These are phyloP conservation scores for Trebouxiophyceae sp. DNA, from an alignment of 163 green algal genomes.

Conservation along the genomic window DNA sequence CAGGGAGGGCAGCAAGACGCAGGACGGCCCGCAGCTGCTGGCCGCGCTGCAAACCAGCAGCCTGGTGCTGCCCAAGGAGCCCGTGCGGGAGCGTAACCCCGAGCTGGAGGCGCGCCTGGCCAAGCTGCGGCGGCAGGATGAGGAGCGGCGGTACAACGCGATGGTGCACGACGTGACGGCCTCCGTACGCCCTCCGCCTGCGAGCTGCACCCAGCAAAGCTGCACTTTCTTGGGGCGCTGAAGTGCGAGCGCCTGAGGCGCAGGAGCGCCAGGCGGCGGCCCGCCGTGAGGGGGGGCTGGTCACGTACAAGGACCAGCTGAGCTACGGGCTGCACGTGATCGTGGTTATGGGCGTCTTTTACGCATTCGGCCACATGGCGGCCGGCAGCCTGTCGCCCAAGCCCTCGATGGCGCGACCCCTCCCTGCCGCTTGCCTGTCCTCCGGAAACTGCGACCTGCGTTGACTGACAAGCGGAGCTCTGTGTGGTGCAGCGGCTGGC, in stretches of 20 bases:
- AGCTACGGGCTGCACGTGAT: conserved; percentile 55
- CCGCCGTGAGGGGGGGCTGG: conserved; percentile 18
- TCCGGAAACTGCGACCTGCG: not conserved
- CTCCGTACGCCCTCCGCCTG: too few species aligned
- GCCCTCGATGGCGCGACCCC: not conserved
- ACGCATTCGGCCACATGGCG: conserved; percentile 44
- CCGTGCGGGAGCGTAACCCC: conserved; percentile 14
- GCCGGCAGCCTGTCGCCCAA: conserved; percentile 19
- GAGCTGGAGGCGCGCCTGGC: conserved; percentile 41
- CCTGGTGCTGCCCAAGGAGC: conserved; percentile 16
- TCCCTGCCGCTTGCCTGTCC: too few species aligned
- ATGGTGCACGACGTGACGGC: conserved; percentile 57
- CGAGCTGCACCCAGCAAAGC: too few species aligned
- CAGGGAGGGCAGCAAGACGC: too few species aligned
- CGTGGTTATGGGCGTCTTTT: conserved; percentile 65
- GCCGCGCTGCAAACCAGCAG: too few species aligned
- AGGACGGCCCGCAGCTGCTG: too few species aligned
- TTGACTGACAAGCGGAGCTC: not conserved
- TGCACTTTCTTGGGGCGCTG: too few species aligned
- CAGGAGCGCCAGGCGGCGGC: conserved; percentile 31
- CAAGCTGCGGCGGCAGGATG: conserved; percentile 28
- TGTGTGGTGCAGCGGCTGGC: conserved; percentile 27
- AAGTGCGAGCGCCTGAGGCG: too few species aligned
- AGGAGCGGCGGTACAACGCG: conserved; percentile 46
- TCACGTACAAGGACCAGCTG: conserved; percentile 46